Evolutionary conservation across 2,329 filamentous ascomycete genomes (phyloP).

Genomic region (Akanthomyces lecanii): DNA sequence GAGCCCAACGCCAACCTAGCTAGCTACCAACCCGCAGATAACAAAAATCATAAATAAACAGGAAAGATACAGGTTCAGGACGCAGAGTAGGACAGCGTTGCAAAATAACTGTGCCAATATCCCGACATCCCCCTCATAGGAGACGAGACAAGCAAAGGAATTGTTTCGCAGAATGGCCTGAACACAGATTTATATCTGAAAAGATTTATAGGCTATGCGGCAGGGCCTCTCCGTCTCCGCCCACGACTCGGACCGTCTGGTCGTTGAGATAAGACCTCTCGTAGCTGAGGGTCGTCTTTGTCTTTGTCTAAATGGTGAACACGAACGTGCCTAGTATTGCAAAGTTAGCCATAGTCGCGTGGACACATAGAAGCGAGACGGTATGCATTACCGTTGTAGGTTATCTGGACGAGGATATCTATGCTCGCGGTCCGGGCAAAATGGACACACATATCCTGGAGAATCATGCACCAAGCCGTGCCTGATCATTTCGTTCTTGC

Average conservation of each 20-base stretch:
- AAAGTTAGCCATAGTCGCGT: neutral
- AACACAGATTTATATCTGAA: too few relatives aligned
- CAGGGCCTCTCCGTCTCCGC: constrained; percentile 61
- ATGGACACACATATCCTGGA: constrained; percentile 92
- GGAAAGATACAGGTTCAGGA: neutral
- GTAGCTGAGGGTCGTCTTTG: constrained; percentile 76
- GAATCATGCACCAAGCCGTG: constrained; percentile 88
- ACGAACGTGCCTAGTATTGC: constrained; percentile 68
- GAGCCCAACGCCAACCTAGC: neutral
- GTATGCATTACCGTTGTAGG: constrained; percentile 71
- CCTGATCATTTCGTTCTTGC: constrained; percentile 70
- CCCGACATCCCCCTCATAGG: neutral
- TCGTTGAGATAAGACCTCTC: constrained; percentile 80
- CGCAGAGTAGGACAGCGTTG: neutral
- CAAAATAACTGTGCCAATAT: neutral
- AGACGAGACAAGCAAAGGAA: neutral
- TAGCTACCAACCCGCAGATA: neutral
- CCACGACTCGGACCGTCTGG: constrained; percentile 80
- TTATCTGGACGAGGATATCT: constrained; percentile 95
- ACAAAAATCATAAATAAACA: neutral
- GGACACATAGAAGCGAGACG: neutral
- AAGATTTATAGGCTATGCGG: constrained; percentile 21
- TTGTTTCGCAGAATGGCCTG: neutral
- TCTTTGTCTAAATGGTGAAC: constrained; percentile 88
- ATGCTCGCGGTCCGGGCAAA: constrained; percentile 89